Evolutionary conservation across 305 asterid genomes (phyloP).

Genomic region (Fraxinus albicans): DNA sequence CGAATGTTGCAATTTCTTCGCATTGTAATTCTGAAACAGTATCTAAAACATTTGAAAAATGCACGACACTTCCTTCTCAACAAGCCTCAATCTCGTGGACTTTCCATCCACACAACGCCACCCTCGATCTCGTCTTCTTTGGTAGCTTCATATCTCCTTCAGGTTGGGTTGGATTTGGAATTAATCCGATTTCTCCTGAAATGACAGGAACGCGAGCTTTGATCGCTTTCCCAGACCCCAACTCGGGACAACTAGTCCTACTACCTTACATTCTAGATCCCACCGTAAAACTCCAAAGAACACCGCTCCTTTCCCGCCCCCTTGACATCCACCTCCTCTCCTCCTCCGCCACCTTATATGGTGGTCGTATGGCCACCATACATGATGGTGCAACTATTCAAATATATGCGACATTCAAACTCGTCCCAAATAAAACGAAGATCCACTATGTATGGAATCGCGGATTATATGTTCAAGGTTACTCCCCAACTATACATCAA

Average conservation of each 20-base stretch:
- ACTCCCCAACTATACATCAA: constrained; percentile 86
- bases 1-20: constrained; percentile 34
- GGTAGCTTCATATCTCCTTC: constrained; percentile 89
- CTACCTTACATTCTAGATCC: constrained; percentile 78
- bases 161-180: constrained; percentile 97
- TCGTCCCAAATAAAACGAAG: constrained; percentile 58
- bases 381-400: constrained; percentile 69
- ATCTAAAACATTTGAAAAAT: constrained; percentile 53
- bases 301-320: constrained; percentile 82
- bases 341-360: constrained; percentile 69
- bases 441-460: constrained; percentile 79
- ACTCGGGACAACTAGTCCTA: constrained; percentile 80
- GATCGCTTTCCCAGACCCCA: constrained; percentile 83
- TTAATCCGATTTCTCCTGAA: constrained; percentile 75
- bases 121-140: constrained; percentile 75
- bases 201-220: constrained; percentile 87
- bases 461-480: constrained; percentile 85
- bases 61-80: constrained; percentile 72
- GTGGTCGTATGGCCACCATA: constrained; percentile 87
- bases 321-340: constrained; percentile 68
- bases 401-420: constrained; percentile 60
- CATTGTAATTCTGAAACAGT: constrained; percentile 54
- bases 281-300: constrained; percentile 60
- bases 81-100: constrained; percentile 91
- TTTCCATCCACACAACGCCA: constrained; percentile 68